Conservation (phyloP, 192 early-diverging fungal genomes). For the Rhizoclosmatium sp. region DNA sequence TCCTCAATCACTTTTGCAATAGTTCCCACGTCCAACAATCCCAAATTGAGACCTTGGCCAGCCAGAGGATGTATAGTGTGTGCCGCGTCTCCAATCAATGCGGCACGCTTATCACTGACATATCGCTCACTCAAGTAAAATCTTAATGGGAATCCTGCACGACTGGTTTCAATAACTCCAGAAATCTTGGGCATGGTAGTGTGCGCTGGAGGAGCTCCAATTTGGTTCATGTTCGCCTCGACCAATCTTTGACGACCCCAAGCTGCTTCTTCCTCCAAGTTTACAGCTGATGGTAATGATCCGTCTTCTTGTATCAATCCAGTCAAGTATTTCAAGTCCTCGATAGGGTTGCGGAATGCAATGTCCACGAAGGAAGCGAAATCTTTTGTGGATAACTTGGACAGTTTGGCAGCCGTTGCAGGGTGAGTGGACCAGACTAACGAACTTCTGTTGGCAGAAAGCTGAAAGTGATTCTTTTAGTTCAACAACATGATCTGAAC, state of each 20-base stretch:
- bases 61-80: constrained; percentile 96
- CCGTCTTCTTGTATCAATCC: constrained; percentile 58
- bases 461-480: constrained; percentile 43
- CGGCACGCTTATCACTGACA: constrained; percentile 73
- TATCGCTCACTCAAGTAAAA: constrained; percentile 84
- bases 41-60: constrained; percentile 96
- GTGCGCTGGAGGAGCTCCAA: constrained; percentile 49
- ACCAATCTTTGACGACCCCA: constrained; percentile 69
- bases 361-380: constrained; percentile 82
- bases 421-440: constrained; percentile 91
- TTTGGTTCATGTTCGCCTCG: constrained; percentile 1
- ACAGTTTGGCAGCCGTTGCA: constrained; percentile 68
- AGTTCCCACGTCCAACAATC: constrained; percentile 82
- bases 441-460: constrained; percentile 69
- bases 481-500: neutral
- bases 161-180: constrained; percentile 47
- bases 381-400: constrained; percentile 62
- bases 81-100: constrained; percentile 95
- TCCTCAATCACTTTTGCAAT: constrained; percentile 69
- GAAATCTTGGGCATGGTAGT: constrained; percentile 2
- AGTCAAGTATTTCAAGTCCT: constrained; percentile 79
- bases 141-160: constrained; percentile 84
- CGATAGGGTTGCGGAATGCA: constrained; percentile 74
- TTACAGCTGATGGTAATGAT: constrained; percentile 42
- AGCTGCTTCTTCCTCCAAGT: constrained; percentile 63